A percentile compares a stretch with the other conserved stretches of the same genome.
These are phyloP conservation scores for Arxiozyma bovina DNA, from an alignment of 1,139 yeast genomes.

Conservation along the genomic window DNA sequence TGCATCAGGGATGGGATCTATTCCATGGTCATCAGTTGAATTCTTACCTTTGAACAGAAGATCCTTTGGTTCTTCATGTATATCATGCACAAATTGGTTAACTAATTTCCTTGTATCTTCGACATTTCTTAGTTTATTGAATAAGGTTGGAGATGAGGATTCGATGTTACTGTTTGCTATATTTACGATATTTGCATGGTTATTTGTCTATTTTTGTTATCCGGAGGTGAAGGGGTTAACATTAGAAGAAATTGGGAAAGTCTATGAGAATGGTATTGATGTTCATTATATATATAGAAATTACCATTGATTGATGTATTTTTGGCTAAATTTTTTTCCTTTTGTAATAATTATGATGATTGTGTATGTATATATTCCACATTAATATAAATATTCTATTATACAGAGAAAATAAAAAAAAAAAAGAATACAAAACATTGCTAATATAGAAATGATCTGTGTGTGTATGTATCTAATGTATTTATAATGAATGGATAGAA, in stretches of 20 bases:
- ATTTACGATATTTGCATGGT: conserved; percentile 35
- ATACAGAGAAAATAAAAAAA: background rate
- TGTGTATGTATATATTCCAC: background rate
- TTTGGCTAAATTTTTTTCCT: background rate
- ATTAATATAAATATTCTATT: background rate
- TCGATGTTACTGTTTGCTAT: conserved; percentile 36
- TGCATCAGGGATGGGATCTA: conserved; percentile 40
- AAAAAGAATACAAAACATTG: background rate
- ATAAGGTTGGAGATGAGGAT: conserved; percentile 28
- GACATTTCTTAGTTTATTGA: conserved; percentile 34
- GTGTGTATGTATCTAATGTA: background rate
- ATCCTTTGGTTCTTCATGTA: conserved; percentile 38
- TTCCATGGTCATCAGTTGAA: conserved; percentile 44
- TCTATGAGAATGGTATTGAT: conserved; percentile 37
- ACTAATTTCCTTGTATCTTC: conserved; percentile 36
- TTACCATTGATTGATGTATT: conserved; percentile 15
- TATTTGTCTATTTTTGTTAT: conserved; percentile 36
- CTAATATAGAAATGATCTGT: no score
- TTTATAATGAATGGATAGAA: background rate
- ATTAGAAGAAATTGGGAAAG: conserved; percentile 37
- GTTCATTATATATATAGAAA: conserved; percentile 30
- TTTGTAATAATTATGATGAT: background rate
- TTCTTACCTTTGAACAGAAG: conserved; percentile 39
- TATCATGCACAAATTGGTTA: conserved; percentile 40
- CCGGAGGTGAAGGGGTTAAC: conserved; percentile 44